Base-by-base conservation (phyloP, 768 basidiomycete species). In the Suillus ampliporus region DNA sequence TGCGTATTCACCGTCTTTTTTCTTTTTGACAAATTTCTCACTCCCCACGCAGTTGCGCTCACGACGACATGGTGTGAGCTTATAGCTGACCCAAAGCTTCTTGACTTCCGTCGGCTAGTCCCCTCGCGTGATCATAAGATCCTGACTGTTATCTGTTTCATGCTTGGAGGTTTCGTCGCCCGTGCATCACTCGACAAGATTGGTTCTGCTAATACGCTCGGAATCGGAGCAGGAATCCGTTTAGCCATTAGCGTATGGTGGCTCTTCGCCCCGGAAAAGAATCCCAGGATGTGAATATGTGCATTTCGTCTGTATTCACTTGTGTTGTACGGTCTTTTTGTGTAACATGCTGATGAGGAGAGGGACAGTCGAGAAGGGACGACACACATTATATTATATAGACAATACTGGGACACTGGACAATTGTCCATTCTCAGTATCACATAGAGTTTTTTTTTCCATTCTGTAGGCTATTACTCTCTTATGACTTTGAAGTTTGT, bases 51-150 rank as follows among this genome's bases (percentile, higher is more conserved):
- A 87, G 91, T 93, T 65, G 91, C 94, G 48, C 80, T 95, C 14
- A 95, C 94, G 14, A 91, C 90, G n/a, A 84, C 94, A 61, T 95
- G 92, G 92, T 92, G 92, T 67, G 93, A 95, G 68, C 85, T 95
- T 56, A 83, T 91, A 82, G 88, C 89, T 59, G 91, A 94, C 73
- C 92, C 93, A 0, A 76, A 84, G 54, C 84, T 96, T n/a, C 89
- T 95, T 81, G 69, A 80, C 28, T 57, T 84, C 53, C 81, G 81
- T 48, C 78, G 83, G 60, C 77, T 76, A 58, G 82, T 90, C 64
- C 71, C 71, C 8, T 80, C 87, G 1, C 87, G 92, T 50, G 92
- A 94, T 72, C 87, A 91, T 75, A 87, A 88, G 70, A 71, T 87
- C 54, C 79, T 91, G 68, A 92, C 86, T 5, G 85, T 90, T 60